These are phyloP conservation scores for Xylaria scruposa DNA, from an alignment of 495 filamentous ascomycete genomes.

Conservation along the genomic window DNA sequence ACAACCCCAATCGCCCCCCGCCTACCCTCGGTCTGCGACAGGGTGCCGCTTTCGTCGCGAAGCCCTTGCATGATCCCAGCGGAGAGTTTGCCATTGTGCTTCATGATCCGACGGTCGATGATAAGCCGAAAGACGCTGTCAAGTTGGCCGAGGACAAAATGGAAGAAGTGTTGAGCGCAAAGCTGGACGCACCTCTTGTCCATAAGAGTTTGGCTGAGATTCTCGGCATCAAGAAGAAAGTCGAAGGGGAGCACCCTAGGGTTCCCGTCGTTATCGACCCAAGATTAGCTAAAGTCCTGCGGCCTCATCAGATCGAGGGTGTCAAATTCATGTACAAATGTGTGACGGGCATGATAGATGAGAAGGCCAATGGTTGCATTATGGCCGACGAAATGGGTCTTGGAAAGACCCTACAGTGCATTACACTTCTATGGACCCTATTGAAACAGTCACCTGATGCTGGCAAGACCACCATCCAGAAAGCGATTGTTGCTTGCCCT, in stretches of 20 bases:
- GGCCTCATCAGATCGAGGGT: slow-evolving; percentile 97
- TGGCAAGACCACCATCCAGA: slow-evolving; percentile 91
- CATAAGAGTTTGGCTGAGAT: slow-evolving; percentile 97
- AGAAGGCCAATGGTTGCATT: slow-evolving; percentile 95
- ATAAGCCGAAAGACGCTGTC: slow-evolving; percentile 66
- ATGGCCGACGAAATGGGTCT: slow-evolving; percentile 99
- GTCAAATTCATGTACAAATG: slow-evolving; percentile 97
- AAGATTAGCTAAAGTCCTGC: slow-evolving; percentile 83
- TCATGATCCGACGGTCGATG: slow-evolving; percentile 94
- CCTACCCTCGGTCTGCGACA: slow-evolving; percentile 86
- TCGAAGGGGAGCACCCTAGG: slow-evolving; percentile 77
- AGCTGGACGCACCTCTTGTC: slow-evolving; percentile 79
- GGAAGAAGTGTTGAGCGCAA: slow-evolving; percentile 56
- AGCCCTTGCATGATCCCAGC: slow-evolving; percentile 90
- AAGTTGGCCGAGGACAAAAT: slow-evolving; percentile 59
- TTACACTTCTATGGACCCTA: slow-evolving; percentile 88
- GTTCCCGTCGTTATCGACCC: slow-evolving; percentile 99
- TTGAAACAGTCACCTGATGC: slow-evolving; percentile 95
- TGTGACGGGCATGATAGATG: slow-evolving; percentile 91
- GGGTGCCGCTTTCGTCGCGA: slow-evolving; percentile 85
- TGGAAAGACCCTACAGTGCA: slow-evolving; percentile 84
- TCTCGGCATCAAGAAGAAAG: slow-evolving; percentile 89
- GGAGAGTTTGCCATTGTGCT: slow-evolving; percentile 97
- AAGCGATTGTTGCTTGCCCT: slow-evolving; percentile 98
- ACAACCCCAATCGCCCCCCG: slow-evolving; percentile 78